Evolutionary conservation across 2,329 filamentous ascomycete species (phyloP).

Genomic region (Ophiostoma populinum): DNA sequence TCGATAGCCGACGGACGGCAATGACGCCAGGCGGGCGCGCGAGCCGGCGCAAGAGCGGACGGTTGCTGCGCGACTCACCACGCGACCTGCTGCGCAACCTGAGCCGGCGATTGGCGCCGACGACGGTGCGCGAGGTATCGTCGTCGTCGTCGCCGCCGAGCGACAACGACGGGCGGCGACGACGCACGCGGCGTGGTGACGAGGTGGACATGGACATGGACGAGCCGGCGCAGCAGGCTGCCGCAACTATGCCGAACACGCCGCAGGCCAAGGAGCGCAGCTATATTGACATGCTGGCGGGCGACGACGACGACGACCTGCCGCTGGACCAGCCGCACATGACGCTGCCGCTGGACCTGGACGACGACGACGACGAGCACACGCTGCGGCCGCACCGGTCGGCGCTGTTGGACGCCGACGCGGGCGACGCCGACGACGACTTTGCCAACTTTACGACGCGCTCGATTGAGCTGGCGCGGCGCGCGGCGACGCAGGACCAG

Average conservation of each 20-base stretch:
- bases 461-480: constrained; percentile 41
- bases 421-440: constrained; percentile 23
- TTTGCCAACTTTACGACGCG: constrained; percentile 32
- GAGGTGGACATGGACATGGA: constrained; percentile 5
- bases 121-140: constrained; percentile 24
- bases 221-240: not conserved
- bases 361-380: constrained; percentile 33
- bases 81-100: constrained; percentile 35
- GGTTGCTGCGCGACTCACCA: constrained; percentile 38
- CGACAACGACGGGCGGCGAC: constrained; percentile 2
- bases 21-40: constrained; percentile 35
- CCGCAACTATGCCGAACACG: constrained; percentile 3
- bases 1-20: constrained; percentile 40
- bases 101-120: constrained; percentile 34
- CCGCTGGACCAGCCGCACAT: constrained; percentile 35
- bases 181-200: not conserved
- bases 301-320: constrained; percentile 32
- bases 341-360: no score
- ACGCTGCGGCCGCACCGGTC: constrained; percentile 35
- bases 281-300: constrained; percentile 32
- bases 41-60: constrained; percentile 38
- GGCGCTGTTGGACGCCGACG: constrained; percentile 27
- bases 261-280: constrained; percentile 21
- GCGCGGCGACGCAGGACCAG: constrained; percentile 27
- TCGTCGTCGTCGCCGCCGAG: constrained; percentile 29